Evolutionary conservation across 148 eudicot genomes (phyloP).

Genomic region (Spergularia bocconei): DNA sequence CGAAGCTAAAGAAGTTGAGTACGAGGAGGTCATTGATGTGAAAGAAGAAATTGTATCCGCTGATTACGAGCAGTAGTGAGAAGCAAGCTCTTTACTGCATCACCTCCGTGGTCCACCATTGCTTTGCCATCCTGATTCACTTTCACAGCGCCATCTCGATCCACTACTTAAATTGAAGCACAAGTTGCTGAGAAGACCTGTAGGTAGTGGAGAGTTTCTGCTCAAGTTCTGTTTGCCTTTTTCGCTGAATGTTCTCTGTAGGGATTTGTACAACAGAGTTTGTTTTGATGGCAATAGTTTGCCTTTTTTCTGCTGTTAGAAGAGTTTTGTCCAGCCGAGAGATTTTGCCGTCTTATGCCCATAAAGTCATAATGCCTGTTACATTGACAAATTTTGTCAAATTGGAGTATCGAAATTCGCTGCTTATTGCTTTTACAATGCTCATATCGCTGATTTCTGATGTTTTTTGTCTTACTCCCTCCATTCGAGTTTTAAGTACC

Average conservation of each 20-base stretch:
- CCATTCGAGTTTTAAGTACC: too few species aligned
- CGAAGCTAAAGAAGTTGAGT: slow-evolving; percentile 82
- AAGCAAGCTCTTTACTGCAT: too few species aligned
- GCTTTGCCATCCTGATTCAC: too few species aligned
- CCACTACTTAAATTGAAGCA: neutral
- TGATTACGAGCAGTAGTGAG: slow-evolving; percentile 28
- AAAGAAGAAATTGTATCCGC: slow-evolving; percentile 60
- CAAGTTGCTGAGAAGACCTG: neutral
- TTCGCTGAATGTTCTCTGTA: neutral
- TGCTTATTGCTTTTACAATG: neutral
- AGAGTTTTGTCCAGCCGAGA: neutral
- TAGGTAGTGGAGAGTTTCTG: neutral
- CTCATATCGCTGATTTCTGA: neutral
- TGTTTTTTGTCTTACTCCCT: neutral
- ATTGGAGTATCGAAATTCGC: too few species aligned
- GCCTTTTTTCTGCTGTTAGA: neutral
- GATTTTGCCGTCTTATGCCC: neutral
- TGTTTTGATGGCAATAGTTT: slow-evolving; percentile 5
- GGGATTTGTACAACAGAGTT: neutral
- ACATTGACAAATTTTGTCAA: neutral
- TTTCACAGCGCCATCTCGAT: neutral
- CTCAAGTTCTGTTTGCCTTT: too few species aligned
- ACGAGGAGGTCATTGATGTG: slow-evolving; percentile 68
- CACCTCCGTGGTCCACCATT: too few species aligned
- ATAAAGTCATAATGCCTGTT: neutral